These are phyloP conservation scores for Podaxis sp. DNA, from an alignment of 768 basidiomycete species.

Conservation along the genomic window DNA sequence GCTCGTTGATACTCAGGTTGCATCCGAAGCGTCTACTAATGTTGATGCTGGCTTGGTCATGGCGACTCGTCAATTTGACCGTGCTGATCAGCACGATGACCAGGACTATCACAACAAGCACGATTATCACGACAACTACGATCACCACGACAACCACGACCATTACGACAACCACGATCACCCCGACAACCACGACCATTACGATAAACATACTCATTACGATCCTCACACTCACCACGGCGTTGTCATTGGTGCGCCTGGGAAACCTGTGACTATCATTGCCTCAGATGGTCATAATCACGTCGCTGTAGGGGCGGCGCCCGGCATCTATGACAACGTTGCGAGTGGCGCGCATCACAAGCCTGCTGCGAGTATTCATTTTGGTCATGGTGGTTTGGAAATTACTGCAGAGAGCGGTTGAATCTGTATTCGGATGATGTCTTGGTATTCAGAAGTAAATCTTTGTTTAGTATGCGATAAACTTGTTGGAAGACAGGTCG, in stretches of 20 bases:
- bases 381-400: not conserved
- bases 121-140: too few species aligned
- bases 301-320: too few species aligned
- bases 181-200: too few species aligned
- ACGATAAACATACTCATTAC: too few species aligned
- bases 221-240: not conserved
- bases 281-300: too few species aligned
- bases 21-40: not conserved
- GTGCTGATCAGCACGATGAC: not conserved
- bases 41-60: not conserved
- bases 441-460: not conserved
- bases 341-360: not conserved
- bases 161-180: too few species aligned
- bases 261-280: too few species aligned
- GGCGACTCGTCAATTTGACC: not conserved
- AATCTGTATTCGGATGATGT: not conserved
- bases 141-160: too few species aligned
- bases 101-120: too few species aligned
- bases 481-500: not conserved
- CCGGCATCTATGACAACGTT: too few species aligned
- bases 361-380: not conserved
- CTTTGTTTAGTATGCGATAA: not conserved
- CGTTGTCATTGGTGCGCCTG: not conserved
- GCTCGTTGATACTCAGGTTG: not conserved
- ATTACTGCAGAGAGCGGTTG: not conserved